phyloP scores from a whole-genome alignment of 768 basidiomycete genomes.

The Pleurotus tuber-regium region DNA sequence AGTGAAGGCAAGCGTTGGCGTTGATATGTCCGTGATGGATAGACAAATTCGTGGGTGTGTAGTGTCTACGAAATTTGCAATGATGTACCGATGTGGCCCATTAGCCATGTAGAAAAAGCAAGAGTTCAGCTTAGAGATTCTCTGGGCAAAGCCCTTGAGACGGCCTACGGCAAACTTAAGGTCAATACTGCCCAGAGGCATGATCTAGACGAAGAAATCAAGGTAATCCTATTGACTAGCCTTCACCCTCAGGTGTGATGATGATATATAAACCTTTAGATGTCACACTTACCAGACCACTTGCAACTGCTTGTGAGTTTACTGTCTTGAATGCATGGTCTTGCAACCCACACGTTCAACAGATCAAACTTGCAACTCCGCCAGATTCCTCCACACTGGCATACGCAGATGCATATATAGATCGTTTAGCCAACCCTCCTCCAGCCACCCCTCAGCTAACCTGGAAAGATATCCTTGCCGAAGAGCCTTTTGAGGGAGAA shows the following conservation, averaged over 20 bases:
- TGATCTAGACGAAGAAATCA: constrained; percentile 67
- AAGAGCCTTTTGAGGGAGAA: constrained; percentile 83
- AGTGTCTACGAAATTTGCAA: too few species aligned
- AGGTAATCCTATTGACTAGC: constrained; percentile 38
- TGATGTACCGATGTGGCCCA: too few species aligned
- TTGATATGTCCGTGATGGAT: constrained; percentile 55
- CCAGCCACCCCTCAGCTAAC: constrained; percentile 45
- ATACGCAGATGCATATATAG: constrained; percentile 53
- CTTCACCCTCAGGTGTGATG: too few species aligned
- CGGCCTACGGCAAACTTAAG: constrained; percentile 52
- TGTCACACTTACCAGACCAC: constrained; percentile 65
- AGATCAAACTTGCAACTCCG: constrained; percentile 59
- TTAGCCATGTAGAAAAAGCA: constrained; percentile 64
- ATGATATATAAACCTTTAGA: too few species aligned
- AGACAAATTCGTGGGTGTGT: constrained; percentile 59
- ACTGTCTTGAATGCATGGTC: background rate
- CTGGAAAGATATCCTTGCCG: constrained; percentile 77
- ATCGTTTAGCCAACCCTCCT: constrained; percentile 44
- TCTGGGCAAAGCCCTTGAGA: constrained; percentile 58
- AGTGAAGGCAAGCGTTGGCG: constrained; percentile 53
- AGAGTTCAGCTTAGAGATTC: constrained; percentile 62
- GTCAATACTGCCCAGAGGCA: constrained; percentile 42
- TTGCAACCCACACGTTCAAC: background rate
- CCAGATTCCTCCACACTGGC: constrained; percentile 47
- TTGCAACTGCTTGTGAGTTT: constrained; percentile 65